Evolutionary conservation across 2,329 filamentous ascomycete genomes (phyloP), one percentile per base, ranked within the genome.

Genomic region (Epichloe uncinata): DNA sequence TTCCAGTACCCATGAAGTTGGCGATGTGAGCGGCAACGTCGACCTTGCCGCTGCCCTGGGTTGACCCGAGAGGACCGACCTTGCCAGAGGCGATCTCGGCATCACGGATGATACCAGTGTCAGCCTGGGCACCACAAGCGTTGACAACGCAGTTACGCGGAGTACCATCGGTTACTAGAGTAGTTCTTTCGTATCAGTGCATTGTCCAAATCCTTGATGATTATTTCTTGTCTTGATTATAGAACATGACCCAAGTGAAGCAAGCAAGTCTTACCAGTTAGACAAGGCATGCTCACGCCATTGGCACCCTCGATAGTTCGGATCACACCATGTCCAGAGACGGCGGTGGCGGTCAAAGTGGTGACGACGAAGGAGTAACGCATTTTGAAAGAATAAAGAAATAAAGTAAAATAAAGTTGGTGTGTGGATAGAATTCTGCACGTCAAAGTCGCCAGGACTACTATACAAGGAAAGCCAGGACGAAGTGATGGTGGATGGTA

Each of bases 331-430:
- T 52, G 50, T 44, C 47, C 50, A 16, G 45, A 35, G 6, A 48
- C 47, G 33, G 41, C 18, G 33, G 48, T 42, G 5, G 42, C 50
- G 4, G 71, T 63, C 55, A 74, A 55, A 50, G 58, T 55, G 11
- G 60, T 51, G 20, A 59, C 55, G 33, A 61, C 42, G 42, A 60
- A 34, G 44, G 59, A 49, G 55, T 57, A 61, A 50, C 59, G 60
- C 62, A 66, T 66, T 36, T 55, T 63, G 50, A 15, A n/a, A 26
- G 8, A 26, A 2, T 2, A 7, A 7, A 26, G 7, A 7, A 1
- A 26, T 0, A 7, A 30, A 30, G 20, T n/a, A 9, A 4, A 0
- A 30, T 3, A 30, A 30, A 30, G 8, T 30, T 1, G 26, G 26
- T 30, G 8, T 9, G 26, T 9, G 8, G 1, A 30, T 3, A 30